Conservation (phyloP, 108 stramenopile species). For the Stephanodiscus triporus region DNA sequence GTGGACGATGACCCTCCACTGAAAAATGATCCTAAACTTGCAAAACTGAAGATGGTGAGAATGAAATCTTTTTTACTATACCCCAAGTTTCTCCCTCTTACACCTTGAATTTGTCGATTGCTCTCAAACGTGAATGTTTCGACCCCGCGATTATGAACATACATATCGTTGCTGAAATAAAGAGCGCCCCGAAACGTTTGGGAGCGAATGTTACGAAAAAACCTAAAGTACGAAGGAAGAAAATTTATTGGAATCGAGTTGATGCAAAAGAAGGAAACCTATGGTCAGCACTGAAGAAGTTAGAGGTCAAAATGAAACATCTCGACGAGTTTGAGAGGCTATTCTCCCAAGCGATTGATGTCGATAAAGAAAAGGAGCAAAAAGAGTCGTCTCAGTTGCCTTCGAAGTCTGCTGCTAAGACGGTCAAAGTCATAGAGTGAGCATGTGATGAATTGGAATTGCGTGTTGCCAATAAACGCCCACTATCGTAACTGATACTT, state of each 20-base stretch:
- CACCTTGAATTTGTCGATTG: conserved; percentile 30
- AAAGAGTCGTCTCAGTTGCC: conserved; percentile 14
- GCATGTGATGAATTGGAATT: not conserved
- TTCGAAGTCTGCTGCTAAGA: conserved; percentile 55
- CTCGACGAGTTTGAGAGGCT: conserved; percentile 80
- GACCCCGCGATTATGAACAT: conserved; percentile 66
- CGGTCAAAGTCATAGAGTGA: conserved; percentile 77
- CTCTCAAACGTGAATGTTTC: conserved; percentile 66
- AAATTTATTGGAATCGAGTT: conserved; percentile 84
- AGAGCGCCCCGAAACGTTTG: conserved; percentile 7
- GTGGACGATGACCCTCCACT: conserved; percentile 41
- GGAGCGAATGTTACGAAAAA: conserved; percentile 41
- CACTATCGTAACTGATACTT: not conserved
- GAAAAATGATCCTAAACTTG: conserved; percentile 76
- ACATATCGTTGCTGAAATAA: conserved; percentile 32
- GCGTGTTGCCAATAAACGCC: no score
- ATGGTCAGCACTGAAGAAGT: conserved; percentile 64
- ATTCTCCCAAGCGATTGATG: conserved; percentile 73
- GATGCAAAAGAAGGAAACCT: conserved; percentile 68
- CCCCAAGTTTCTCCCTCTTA: not conserved
- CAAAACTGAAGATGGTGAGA: conserved; percentile 74
- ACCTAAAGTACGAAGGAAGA: conserved; percentile 76
- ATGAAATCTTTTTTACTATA: conserved; percentile 15
- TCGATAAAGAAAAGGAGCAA: conserved; percentile 63
- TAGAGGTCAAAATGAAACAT: conserved; percentile 57